A percentile compares a stretch with the other conserved stretches of the same genome.
Conservation (phyloP, 805 yeast genomes). For the Limtongia smithiae region DNA sequence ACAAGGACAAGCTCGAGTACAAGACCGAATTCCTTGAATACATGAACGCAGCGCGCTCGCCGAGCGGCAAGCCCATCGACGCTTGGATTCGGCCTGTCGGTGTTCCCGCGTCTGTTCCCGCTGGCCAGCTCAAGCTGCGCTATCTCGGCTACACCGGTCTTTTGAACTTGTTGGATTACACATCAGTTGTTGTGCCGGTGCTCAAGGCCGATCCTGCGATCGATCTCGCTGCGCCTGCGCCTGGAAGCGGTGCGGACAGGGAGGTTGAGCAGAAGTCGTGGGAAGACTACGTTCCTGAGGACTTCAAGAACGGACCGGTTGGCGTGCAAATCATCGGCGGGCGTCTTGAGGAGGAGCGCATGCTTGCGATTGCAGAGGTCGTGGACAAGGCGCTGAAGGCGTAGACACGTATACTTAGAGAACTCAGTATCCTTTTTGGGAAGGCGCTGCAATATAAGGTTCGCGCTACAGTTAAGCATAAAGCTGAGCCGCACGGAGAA, state of each 20-base stretch:
- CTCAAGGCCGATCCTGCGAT: conserved; percentile 42
- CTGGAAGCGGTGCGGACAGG: conserved; percentile 18
- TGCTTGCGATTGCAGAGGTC: conserved; percentile 36
- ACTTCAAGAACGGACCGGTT: conserved; percentile 52
- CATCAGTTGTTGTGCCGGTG: conserved; percentile 47
- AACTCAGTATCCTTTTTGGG: no score
- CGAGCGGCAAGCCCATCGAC: conserved; percentile 43
- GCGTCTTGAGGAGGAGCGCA: conserved; percentile 58
- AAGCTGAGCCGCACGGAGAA: not conserved
- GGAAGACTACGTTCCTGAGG: conserved; percentile 44
- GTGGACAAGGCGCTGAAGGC: conserved; percentile 25
- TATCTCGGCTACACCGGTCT: conserved; percentile 39
- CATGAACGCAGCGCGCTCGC: conserved; percentile 23
- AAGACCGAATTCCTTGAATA: conserved; percentile 27
- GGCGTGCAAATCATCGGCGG: conserved; percentile 53
- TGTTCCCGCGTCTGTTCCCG: conserved; percentile 21
- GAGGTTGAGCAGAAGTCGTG: conserved; percentile 18
- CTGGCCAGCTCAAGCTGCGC: conserved; percentile 26
- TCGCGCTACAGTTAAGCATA: no score
- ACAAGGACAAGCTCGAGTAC: conserved; percentile 29
- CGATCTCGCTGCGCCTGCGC: conserved; percentile 25
- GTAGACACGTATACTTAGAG: conserved; percentile 1
- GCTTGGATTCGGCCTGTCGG: conserved; percentile 43
- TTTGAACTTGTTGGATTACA: conserved; percentile 45
- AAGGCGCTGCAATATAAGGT: no score